These are phyloP conservation scores for Polytrichum formosum DNA, from an alignment of 225 moss, liverwort and hornwort genomes.

Conservation along the genomic window DNA sequence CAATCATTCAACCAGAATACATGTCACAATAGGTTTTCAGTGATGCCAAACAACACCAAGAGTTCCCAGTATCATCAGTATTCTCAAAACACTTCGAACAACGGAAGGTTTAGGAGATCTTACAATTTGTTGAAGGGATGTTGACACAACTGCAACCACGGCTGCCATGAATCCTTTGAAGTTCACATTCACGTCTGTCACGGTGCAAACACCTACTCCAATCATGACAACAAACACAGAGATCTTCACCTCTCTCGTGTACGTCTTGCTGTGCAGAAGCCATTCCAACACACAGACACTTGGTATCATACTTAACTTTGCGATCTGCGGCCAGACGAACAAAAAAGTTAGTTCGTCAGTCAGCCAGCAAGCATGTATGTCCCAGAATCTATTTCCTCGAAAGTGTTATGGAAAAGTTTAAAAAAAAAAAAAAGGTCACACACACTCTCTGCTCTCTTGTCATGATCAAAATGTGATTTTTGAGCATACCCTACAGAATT, in stretches of 20 bases:
- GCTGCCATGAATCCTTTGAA: constrained; percentile 55
- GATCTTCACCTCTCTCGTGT: constrained; percentile 61
- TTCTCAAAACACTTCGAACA: too few relatives aligned
- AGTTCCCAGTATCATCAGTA: too few relatives aligned
- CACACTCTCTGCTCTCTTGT: too few relatives aligned
- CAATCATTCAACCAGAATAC: too few relatives aligned
- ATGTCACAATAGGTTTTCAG: too few relatives aligned
- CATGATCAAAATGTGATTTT: too few relatives aligned
- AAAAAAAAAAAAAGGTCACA: too few relatives aligned
- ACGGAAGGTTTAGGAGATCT: constrained; percentile 5
- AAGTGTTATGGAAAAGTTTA: too few relatives aligned
- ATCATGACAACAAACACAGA: constrained; percentile 60
- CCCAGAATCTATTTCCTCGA: too few relatives aligned
- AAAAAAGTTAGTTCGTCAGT: neutral
- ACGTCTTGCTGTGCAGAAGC: constrained; percentile 59
- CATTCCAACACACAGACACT: constrained; percentile 62
- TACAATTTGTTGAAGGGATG: constrained; percentile 67
- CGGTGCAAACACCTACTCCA: constrained; percentile 69
- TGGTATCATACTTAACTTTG: constrained; percentile 73
- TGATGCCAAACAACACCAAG: too few relatives aligned
- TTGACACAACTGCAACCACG: constrained; percentile 50
- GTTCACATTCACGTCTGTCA: constrained; percentile 63
- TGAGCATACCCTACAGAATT: too few relatives aligned
- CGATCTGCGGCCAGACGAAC: constrained; percentile 33
- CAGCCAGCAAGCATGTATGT: too few relatives aligned